Evolutionary conservation across 257 asterid species (phyloP), one percentile per base, ranked within the genome.

Genomic region (Henckelia pumila): DNA sequence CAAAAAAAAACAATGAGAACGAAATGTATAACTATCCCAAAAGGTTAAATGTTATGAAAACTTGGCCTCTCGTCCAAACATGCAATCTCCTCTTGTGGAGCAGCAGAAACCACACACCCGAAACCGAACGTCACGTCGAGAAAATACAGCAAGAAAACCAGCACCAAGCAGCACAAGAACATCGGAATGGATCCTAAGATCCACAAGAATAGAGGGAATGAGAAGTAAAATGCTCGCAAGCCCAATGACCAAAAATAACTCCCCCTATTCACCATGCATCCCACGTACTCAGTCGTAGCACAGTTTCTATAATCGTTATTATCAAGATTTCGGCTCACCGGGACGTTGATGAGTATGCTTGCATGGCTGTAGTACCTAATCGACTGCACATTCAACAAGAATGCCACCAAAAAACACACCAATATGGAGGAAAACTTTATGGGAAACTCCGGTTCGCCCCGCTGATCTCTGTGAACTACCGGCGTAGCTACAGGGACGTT

Each of bases 211-310:
- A 91, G 73, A 0, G 99, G 99, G 55, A 94, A 83, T 0, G 99
- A 91, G 55, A 91, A 81, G 73, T 94, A 94, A 66, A 91, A 91
- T 0, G 96, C 95, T 3, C 96, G 81, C 16, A 94, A 61, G 1
- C 99, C 99, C n/a, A 94, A 61, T 22, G 99, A 91, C 99, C 99
- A 94, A 33, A 88, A 94, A 70, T 85, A 86, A 74, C 99, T 85
- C 20, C 95, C 99, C 50, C 80, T 67, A 7, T 88, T 91, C 79
- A 94, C 82, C 1, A 74, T 83, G 64, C 56, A 69, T 20, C 86
- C 85, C 32, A 91, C 99, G n/a, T 86, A 91, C 44, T 83, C 93
- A 5, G 79, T 73, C 25, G 87, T 77, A 10, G 76, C 87, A 5
- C 76, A 63, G 11, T 60, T 70, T 35, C 71, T 30, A 1, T 29